These are phyloP conservation scores for Calonectria henricotiae DNA, from an alignment of 2,329 filamentous ascomycete species.

Conservation along the genomic window DNA sequence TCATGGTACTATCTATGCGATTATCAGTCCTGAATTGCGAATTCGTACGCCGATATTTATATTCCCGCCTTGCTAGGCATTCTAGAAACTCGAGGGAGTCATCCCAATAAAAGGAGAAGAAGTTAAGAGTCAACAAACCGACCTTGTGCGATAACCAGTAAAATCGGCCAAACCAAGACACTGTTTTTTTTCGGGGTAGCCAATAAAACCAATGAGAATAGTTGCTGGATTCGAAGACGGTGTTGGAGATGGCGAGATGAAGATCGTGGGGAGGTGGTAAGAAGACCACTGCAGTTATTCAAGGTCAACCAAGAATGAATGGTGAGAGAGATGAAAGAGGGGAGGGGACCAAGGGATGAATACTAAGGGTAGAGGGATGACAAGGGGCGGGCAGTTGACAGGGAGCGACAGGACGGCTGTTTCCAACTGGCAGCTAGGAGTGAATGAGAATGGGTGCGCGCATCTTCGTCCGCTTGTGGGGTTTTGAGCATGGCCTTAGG, in stretches of 20 bases:
- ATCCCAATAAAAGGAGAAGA: not conserved
- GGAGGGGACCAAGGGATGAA: slow-evolving; percentile 22
- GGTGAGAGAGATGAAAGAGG: not conserved
- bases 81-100: not conserved
- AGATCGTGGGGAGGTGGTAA: not conserved
- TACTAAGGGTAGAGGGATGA: not conserved
- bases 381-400: not conserved
- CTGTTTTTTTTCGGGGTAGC: not conserved
- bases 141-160: slow-evolving; percentile 10
- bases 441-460: slow-evolving; percentile 18
- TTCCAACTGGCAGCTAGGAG: slow-evolving; percentile 26
- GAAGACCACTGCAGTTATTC: slow-evolving; percentile 11
- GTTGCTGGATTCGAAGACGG: not conserved
- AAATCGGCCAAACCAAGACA: slow-evolving; percentile 11
- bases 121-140: not conserved
- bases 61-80: not conserved
- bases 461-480: not conserved
- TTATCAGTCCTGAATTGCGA: slow-evolving; percentile 31
- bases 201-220: slow-evolving; percentile 11
- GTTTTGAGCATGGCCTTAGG: slow-evolving; percentile 4
- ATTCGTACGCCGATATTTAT: not conserved
- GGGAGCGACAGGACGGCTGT: slow-evolving; percentile 18
- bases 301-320: slow-evolving; percentile 18
- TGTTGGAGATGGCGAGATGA: not conserved
- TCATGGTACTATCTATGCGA: slow-evolving; percentile 41